These are phyloP conservation scores for Aspergillus udagawae DNA, from an alignment of 2,329 filamentous ascomycete genomes.

Conservation along the genomic window DNA sequence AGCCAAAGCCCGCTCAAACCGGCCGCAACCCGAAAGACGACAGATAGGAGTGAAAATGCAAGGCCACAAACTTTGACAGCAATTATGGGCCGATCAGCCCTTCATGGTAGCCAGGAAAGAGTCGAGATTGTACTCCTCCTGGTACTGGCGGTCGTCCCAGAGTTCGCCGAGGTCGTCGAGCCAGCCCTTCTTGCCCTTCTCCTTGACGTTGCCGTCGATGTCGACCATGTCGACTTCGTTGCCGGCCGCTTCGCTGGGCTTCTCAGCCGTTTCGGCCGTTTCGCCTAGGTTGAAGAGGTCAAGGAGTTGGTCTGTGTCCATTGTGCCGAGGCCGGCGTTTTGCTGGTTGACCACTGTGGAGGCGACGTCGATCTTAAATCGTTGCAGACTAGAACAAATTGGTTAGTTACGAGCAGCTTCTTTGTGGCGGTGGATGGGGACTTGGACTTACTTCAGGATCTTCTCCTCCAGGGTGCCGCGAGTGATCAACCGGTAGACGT, in stretches of 20 bases:
- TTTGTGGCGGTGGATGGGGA: constrained; percentile 10
- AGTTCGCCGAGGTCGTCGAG: constrained; percentile 91
- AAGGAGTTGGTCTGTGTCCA: constrained; percentile 98
- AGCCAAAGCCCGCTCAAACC: background rate
- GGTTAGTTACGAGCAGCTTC: constrained; percentile 14
- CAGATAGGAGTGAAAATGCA: too few relatives aligned
- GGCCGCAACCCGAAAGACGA: too few relatives aligned
- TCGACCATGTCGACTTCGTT: constrained; percentile 76
- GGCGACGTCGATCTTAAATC: constrained; percentile 98
- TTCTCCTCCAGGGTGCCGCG: constrained; percentile 96
- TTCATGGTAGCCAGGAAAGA: constrained; percentile 95
- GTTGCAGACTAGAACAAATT: constrained; percentile 66
- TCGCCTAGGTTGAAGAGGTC: constrained; percentile 93
- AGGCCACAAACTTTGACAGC: background rate
- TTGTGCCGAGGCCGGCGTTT: constrained; percentile 87
- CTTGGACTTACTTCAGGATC: constrained; percentile 67
- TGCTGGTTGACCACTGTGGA: constrained; percentile 98
- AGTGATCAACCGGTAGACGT: constrained; percentile 95
- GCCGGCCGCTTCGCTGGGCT: constrained; percentile 57
- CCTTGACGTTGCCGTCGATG: constrained; percentile 83
- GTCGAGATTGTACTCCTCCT: constrained; percentile 95
- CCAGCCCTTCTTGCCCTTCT: constrained; percentile 96
- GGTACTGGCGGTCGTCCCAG: constrained; percentile 97
- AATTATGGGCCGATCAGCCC: constrained; percentile 27
- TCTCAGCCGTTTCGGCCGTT: constrained; percentile 51